Conservation (phyloP, 805 yeast species). For the Brettanomyces sp. region DNA sequence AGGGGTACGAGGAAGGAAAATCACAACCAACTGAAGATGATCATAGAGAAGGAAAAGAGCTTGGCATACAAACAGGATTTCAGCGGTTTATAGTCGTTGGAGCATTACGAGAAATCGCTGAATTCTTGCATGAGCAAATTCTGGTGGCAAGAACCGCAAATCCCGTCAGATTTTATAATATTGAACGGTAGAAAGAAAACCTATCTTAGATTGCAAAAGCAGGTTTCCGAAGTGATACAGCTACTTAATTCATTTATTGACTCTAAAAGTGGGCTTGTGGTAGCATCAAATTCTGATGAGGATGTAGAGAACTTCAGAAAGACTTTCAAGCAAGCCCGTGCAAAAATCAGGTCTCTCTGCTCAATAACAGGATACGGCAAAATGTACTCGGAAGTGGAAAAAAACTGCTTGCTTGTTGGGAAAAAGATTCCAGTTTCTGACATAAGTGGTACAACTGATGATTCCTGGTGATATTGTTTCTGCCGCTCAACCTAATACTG, state of each 20-base stretch:
- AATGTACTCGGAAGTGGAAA: slow-evolving; percentile 14
- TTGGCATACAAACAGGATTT: slow-evolving; percentile 73
- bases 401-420: slow-evolving; percentile 12
- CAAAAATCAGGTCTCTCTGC: slow-evolving; percentile 20
- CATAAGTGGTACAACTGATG: slow-evolving; percentile 6
- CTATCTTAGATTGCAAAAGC: slow-evolving; percentile 9
- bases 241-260: slow-evolving; percentile 15
- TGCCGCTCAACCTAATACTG: slow-evolving; percentile 20
- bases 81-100: slow-evolving; percentile 67
- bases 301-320: slow-evolving; percentile 21
- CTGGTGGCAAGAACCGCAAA: slow-evolving; percentile 1
- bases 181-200: slow-evolving; percentile 10
- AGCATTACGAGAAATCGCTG: slow-evolving; percentile 44
- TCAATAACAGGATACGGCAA: slow-evolving; percentile 15
- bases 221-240: slow-evolving; percentile 10
- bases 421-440: slow-evolving; percentile 18
- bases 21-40: slow-evolving; percentile 52
- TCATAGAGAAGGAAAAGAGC: slow-evolving; percentile 68
- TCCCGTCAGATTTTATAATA: neutral
- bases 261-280: slow-evolving; percentile 8
- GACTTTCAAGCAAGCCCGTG: slow-evolving; percentile 16
- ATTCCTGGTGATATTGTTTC: neutral
- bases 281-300: slow-evolving; percentile 17
- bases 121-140: slow-evolving; percentile 26
- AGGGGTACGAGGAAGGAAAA: slow-evolving; percentile 68